These are phyloP conservation scores for Fusarium goolgardi DNA, from an alignment of 2,329 filamentous ascomycete genomes.

Conservation along the genomic window DNA sequence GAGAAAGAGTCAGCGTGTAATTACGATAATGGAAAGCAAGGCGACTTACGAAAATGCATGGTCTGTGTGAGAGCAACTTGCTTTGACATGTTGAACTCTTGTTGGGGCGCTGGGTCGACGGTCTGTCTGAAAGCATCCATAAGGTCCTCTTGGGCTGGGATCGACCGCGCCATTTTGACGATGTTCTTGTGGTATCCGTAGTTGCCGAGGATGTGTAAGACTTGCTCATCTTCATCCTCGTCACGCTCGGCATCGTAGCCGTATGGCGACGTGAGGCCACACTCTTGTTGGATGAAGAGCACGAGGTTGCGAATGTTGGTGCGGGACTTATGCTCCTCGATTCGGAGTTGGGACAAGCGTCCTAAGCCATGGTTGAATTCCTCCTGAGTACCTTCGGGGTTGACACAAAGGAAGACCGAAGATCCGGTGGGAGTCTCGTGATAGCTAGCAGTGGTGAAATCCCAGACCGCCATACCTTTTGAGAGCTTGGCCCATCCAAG, in stretches of 20 bases:
- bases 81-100: slow-evolving; percentile 22
- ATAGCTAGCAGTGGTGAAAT: slow-evolving; percentile 40
- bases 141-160: slow-evolving; percentile 18
- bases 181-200: not conserved
- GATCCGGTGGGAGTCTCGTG: slow-evolving; percentile 31
- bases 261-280: not conserved
- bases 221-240: not conserved
- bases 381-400: slow-evolving; percentile 40
- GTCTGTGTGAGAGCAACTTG: slow-evolving; percentile 20
- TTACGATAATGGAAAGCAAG: not conserved
- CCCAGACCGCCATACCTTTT: slow-evolving; percentile 45
- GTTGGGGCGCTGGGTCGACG: not conserved
- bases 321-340: not conserved
- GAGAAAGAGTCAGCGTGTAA: slow-evolving; percentile 16
- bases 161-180: slow-evolving; percentile 18
- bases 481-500: slow-evolving; percentile 41
- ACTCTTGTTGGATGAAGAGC: not conserved
- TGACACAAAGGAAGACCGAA: slow-evolving; percentile 43
- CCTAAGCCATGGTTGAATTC: not conserved
- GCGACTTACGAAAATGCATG: slow-evolving; percentile 42
- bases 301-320: not conserved
- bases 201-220: not conserved
- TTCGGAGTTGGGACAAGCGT: not conserved
- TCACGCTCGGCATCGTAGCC: not conserved
- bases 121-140: not conserved